These are phyloP conservation scores for Wickerhamomyces strasburgensis DNA, from an alignment of 805 yeast genomes.

Conservation along the genomic window DNA sequence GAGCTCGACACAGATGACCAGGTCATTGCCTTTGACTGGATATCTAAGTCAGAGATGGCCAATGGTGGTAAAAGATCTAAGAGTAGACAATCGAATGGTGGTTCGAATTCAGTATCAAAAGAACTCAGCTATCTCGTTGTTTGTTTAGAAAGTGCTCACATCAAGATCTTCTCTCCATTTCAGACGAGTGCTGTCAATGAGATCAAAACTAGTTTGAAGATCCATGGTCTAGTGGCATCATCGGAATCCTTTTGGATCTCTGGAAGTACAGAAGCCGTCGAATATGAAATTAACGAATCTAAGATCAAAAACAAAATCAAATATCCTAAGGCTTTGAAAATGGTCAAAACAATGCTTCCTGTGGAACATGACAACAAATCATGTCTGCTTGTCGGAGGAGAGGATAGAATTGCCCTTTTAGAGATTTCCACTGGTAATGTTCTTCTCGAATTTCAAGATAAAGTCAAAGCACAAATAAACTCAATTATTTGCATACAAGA, in stretches of 20 bases:
- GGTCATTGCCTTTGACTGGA: constrained; percentile 36
- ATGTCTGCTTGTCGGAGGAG: background rate
- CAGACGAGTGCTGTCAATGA: constrained; percentile 34
- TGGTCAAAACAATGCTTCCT: constrained; percentile 2
- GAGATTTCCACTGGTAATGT: constrained; percentile 4
- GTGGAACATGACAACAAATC: background rate
- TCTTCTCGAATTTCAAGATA: too few relatives aligned
- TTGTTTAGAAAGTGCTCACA: constrained; percentile 32
- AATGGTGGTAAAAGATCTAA: constrained; percentile 21
- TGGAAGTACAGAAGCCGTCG: constrained; percentile 19
- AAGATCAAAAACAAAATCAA: constrained; percentile 11
- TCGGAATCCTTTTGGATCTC: constrained; percentile 27
- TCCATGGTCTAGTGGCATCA: constrained; percentile 13
- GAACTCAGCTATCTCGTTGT: constrained; percentile 28
- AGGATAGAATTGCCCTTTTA: constrained; percentile 6
- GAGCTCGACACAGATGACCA: constrained; percentile 39
- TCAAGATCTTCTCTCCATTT: constrained; percentile 40
- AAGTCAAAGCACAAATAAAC: too few relatives aligned
- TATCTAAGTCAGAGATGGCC: constrained; percentile 11
- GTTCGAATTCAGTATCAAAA: constrained; percentile 12
- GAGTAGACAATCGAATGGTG: constrained; percentile 21
- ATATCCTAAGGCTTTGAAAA: constrained; percentile 12
- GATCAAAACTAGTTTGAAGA: constrained; percentile 27
- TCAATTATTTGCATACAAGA: background rate
- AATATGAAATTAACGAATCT: constrained; percentile 15